These are phyloP conservation scores for Hamamelis virginiana DNA, from an alignment of 164 flowering plant species.

Conservation along the genomic window DNA sequence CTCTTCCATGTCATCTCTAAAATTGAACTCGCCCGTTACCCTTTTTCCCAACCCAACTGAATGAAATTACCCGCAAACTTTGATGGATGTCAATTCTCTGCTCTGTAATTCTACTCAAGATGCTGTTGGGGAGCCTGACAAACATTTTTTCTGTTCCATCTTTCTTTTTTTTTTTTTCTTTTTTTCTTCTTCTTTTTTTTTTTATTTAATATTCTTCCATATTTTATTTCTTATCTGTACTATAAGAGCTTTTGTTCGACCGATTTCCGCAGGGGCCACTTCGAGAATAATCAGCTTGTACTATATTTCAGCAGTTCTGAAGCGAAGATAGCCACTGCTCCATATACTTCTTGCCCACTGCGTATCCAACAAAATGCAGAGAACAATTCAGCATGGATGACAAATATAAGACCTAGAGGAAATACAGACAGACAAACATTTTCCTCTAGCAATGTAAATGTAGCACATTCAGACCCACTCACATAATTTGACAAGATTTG, in stretches of 20 bases:
- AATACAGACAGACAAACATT: neutral
- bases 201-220: neutral
- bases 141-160: too few species aligned
- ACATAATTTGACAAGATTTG: neutral
- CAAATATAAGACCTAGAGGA: neutral
- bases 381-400: neutral
- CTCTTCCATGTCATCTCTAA: neutral
- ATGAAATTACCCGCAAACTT: neutral
- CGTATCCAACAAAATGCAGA: conserved; percentile 9
- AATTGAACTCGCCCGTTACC: neutral
- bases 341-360: conserved; percentile 42
- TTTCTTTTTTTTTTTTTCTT: neutral
- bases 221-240: neutral
- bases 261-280: neutral
- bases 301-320: conserved; percentile 24
- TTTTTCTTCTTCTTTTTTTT: neutral
- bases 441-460: neutral
- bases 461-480: neutral
- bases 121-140: neutral
- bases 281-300: neutral
- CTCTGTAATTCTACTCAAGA: conserved; percentile 5
- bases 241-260: neutral
- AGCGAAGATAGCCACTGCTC: conserved; percentile 54
- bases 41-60: too few species aligned
- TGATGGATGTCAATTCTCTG: neutral